Base-by-base conservation (phyloP, 768 basidiomycete genomes). In the Termitomyces titanicus region DNA sequence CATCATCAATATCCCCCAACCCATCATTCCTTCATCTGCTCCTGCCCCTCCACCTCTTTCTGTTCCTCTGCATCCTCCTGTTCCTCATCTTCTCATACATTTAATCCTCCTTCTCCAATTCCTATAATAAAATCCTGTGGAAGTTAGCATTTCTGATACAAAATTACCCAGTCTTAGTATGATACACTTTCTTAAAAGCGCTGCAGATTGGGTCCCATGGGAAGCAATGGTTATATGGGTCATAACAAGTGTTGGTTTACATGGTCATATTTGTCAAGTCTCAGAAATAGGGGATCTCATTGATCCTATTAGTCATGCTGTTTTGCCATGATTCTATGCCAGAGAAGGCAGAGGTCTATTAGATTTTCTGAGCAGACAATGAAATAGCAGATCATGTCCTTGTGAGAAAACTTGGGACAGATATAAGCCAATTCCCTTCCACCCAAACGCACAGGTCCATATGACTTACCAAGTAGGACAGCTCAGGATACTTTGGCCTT, bases 71-170 rank as follows among this genome's bases (percentile, higher is more conserved):
- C 38, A 15, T 39, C 38, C 38, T 39, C 38, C 4, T 39, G 38
- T 5, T 39, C 38, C 29, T 29, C 29, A 3, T 29, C 29, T 4
- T 3, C 5, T 29, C 29, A 29, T 9, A 9, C 38, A 39, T 18
- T 3, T 39, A 39, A 15, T 39, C 38, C 38, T 39, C 38, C 38
- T 39, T 18, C 5, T 39, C 38, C 38, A 18, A 13, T 39, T 18
- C 38, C 38, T 13, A 39, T 39, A 5, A 13, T 13, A 3, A n/a
- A 53, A 51, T 59, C 46, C 44, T 60, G 57, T 51, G 24, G 51
- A 54, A 53, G 45, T 44, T 10, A 44, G 5, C 5, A 13, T 44
- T 18, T 13, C 18, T 5, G 42, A 44, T 18, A 13, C 40, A 11
- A 50, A 56, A 22, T 13, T 55, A 40, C 46, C 54, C 33, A 33